Conservation (phyloP, 257 asterid genomes). For the Solanum chaucha region DNA sequence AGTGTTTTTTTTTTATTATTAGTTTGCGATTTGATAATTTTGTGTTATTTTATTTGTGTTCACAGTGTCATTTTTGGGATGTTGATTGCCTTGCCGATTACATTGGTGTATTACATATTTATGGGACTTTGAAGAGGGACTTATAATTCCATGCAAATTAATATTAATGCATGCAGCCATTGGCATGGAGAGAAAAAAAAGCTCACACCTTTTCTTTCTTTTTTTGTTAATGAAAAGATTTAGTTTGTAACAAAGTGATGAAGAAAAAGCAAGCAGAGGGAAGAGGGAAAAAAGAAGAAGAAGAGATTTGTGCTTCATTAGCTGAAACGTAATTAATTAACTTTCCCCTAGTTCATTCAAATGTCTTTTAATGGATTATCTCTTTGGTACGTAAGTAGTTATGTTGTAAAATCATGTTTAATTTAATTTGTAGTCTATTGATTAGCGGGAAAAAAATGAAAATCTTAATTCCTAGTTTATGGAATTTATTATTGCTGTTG, state of each 20-base stretch:
- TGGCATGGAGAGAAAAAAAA: background rate
- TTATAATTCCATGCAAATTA: background rate
- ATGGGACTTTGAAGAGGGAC: constrained; percentile 26
- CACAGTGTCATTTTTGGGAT: constrained; percentile 41
- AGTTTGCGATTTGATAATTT: background rate
- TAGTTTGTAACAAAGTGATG: background rate
- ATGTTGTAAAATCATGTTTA: constrained; percentile 21
- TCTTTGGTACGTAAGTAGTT: constrained; percentile 5
- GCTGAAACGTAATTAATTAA: background rate
- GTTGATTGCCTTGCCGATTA: constrained; percentile 39
- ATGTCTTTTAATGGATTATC: background rate
- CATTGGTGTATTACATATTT: constrained; percentile 35
- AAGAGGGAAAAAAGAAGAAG: background rate
- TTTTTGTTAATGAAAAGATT: background rate
- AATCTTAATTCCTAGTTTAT: background rate
- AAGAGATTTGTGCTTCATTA: background rate
- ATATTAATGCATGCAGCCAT: background rate
- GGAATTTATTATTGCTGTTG: background rate
- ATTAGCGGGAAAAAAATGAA: background rate
- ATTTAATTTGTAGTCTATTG: constrained; percentile 10
- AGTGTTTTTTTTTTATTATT: background rate
- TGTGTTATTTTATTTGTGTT: background rate
- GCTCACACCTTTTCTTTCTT: background rate
- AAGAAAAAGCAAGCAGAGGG: background rate
- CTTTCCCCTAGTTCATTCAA: background rate